Base-by-base conservation (phyloP, 495 filamentous ascomycete species). In the Platismatia glauca region DNA sequence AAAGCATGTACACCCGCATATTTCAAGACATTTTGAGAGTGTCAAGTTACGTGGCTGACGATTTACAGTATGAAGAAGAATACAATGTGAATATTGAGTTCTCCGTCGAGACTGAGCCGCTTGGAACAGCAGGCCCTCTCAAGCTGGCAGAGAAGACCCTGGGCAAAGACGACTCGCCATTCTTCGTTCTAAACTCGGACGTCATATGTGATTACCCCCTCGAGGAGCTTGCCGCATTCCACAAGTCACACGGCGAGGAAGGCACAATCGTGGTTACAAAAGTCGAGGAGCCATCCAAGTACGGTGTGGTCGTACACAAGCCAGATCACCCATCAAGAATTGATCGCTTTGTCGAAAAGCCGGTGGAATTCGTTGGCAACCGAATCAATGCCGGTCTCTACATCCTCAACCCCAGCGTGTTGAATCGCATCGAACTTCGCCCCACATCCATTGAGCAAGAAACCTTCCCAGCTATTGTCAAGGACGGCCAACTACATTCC, bases 401-500 rank as follows among this genome's bases (percentile, higher is more conserved):
- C 81, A 95, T 99, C 73, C 81, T 99, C 69, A 99, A 96, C 81
- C 90, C 92, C 41, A 89, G 86, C 58, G 89, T 97, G 24, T 82
- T 99, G 52, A 77, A 84, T 37, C 88, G 94, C 68, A 97, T 99
- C 71, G 95, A 97, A 72, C 84, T 97, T 65, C 90, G 95, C 57
- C 94, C 94, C 37, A 99, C 95, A 41, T 96, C 91, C n/a, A 99
- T 99, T 74, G 94, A 99, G 77, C 94, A 97, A 77, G 94, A 99
- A 78, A 99, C 91, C 33, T 99, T 99, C 88, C 94, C 94, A 48
- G 88, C 90, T 64, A 95, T 99, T 70, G 87, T 86, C 74, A 85
- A 81, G 69, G 95, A 97, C 71, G 89, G 91, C 59, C 85, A 95
- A 75, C 78, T 99, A 55, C 94, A 99, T 82, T 97, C 92, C 4